phyloP scores from a whole-genome alignment of 2,329 filamentous ascomycete genomes.

The Podosphaera aphanis region DNA sequence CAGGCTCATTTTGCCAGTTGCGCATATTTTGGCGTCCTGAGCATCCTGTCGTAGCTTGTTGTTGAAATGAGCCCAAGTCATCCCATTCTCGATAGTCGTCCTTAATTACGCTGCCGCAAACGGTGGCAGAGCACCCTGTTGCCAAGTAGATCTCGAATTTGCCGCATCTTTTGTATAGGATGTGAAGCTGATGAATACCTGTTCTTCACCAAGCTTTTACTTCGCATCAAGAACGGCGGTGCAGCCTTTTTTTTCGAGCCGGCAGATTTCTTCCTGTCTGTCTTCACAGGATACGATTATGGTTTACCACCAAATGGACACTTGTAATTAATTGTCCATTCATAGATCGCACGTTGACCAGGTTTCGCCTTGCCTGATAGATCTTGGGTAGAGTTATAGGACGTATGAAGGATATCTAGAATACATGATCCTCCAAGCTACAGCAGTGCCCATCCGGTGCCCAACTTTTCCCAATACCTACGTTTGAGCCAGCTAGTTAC shows the following conservation, averaged over 20 bases:
- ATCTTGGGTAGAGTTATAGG: too few species aligned
- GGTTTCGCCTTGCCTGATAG: too few species aligned
- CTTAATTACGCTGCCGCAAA: neutral
- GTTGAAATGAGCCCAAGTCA: neutral
- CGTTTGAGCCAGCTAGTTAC: too few species aligned
- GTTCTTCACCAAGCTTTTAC: neutral
- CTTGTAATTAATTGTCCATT: too few species aligned
- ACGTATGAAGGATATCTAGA: too few species aligned
- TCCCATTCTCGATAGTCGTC: neutral
- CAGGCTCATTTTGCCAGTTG: neutral
- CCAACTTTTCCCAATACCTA: too few species aligned
- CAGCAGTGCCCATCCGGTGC: too few species aligned
- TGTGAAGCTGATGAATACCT: neutral
- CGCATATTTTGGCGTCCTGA: neutral
- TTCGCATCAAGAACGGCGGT: neutral
- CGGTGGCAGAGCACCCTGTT: neutral
- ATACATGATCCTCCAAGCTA: too few species aligned
- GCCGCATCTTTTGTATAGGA: neutral
- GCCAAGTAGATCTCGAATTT: neutral
- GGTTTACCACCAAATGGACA: too few species aligned
- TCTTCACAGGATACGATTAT: too few species aligned
- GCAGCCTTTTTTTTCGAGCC: neutral
- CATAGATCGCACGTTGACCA: too few species aligned
- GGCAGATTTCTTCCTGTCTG: neutral
- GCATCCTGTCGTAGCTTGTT: neutral